A percentile compares a stretch with the other conserved stretches of the same genome.
These are phyloP conservation scores for Dothidotthia symphoricarpi DNA, from an alignment of 2,329 filamentous ascomycete genomes.

Conservation along the genomic window DNA sequence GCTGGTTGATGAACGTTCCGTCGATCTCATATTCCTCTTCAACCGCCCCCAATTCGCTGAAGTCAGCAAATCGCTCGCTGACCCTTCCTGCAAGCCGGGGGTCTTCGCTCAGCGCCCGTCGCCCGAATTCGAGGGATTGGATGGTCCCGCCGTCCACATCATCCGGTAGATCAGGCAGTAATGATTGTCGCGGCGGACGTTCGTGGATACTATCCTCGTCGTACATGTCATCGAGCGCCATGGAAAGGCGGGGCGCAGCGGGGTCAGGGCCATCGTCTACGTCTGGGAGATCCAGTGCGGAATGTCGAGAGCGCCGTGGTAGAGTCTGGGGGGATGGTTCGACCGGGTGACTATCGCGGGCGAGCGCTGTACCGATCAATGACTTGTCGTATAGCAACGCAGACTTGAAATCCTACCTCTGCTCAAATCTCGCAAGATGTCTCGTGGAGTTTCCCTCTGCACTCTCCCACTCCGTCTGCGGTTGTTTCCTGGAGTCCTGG, in stretches of 20 bases:
- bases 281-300: conserved; percentile 44
- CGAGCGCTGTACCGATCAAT: conserved; percentile 44
- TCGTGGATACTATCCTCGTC: conserved; percentile 46
- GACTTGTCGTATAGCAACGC: too few relatives aligned
- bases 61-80: conserved; percentile 53
- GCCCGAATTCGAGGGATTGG: conserved; percentile 51
- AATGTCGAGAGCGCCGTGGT: conserved; percentile 27
- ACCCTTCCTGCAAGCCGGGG: conserved; percentile 47
- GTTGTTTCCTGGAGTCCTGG: conserved; percentile 52
- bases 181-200: conserved; percentile 39
- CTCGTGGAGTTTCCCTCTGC: conserved; percentile 56
- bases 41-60: conserved; percentile 41
- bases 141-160: conserved; percentile 45
- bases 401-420: conserved; percentile 42
- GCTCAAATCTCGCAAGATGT: conserved; percentile 54
- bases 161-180: conserved; percentile 36
- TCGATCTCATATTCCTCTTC: conserved; percentile 44
- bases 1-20: conserved; percentile 41
- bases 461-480: conserved; percentile 50
- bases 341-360: conserved; percentile 48
- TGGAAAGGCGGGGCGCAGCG: conserved; percentile 41
- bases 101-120: conserved; percentile 41
- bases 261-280: conserved; percentile 50
- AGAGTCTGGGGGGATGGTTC: conserved; percentile 48
- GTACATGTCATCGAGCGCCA: conserved; percentile 45